Percentiles rank a stretch among this genome's conserved stretches.
Conservation (phyloP, 2,329 filamentous ascomycete species). For the Ophiocordyceps camponoti-floridani region DNA sequence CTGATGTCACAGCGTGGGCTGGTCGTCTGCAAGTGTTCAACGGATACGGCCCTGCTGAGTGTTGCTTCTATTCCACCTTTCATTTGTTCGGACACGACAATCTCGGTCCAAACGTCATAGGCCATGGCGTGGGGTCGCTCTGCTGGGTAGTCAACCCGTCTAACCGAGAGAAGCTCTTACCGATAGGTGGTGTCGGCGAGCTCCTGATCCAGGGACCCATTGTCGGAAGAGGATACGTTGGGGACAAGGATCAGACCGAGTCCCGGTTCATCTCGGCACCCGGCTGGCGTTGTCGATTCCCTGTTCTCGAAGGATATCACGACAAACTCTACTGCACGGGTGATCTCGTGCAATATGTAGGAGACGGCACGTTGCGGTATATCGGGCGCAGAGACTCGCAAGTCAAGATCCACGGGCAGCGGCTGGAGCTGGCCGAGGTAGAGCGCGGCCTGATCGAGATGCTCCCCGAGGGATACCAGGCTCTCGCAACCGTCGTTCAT, state of each 20-base stretch:
- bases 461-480: background rate
- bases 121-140: constrained; percentile 2
- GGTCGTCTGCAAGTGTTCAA: constrained; percentile 10
- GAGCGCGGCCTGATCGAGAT: background rate
- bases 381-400: constrained; percentile 1
- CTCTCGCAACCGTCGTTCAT: background rate
- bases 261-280: constrained; percentile 15
- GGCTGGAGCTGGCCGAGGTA: constrained; percentile 1
- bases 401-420: constrained; percentile 31
- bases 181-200: constrained; percentile 12
- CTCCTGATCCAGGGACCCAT: constrained; percentile 22
- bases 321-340: constrained; percentile 1
- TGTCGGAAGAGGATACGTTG: constrained; percentile 31
- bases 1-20: background rate
- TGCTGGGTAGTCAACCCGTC: constrained; percentile 9
- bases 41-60: constrained; percentile 27
- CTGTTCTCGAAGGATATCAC: constrained; percentile 2
- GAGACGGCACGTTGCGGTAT: background rate
- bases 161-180: constrained; percentile 6
- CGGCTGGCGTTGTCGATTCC: constrained; percentile 18
- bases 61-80: constrained; percentile 4
- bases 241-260: constrained; percentile 14
- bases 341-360: constrained; percentile 1
- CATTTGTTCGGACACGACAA: constrained; percentile 9
- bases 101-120: constrained; percentile 8